Percentiles rank a stretch among this genome's conserved stretches.
Evolutionary conservation across 495 filamentous ascomycete species (phyloP).

Genomic region (Podospora pseudoanserina): DNA sequence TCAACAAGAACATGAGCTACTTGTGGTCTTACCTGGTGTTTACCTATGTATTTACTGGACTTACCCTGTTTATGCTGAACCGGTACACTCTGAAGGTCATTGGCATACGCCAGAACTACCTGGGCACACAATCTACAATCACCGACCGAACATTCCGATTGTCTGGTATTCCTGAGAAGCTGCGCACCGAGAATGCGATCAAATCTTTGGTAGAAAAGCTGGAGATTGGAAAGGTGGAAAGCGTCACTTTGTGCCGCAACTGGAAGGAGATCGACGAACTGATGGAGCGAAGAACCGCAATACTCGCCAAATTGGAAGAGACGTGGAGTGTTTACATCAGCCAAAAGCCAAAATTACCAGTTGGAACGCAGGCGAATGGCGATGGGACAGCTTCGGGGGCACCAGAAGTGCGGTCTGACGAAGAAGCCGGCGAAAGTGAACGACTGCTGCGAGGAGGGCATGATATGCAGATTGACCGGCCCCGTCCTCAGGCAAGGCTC

Average conservation of each 20-base stretch:
- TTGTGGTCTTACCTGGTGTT: constrained; percentile 94
- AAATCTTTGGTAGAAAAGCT: constrained; percentile 83
- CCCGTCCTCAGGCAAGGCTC: constrained; percentile 66
- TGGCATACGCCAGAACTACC: constrained; percentile 78
- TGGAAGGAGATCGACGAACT: constrained; percentile 81
- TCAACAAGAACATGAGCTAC: constrained; percentile 48
- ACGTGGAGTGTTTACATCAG: constrained; percentile 68
- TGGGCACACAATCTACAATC: constrained; percentile 87
- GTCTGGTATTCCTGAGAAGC: constrained; percentile 77
- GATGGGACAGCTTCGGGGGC: background rate
- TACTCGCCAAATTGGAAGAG: constrained; percentile 75
- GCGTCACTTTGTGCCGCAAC: constrained; percentile 78
- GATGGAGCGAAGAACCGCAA: constrained; percentile 60
- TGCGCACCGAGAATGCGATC: constrained; percentile 78
- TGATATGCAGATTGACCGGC: constrained; percentile 30
- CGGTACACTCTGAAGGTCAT: constrained; percentile 81
- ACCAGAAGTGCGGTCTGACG: constrained; percentile 18
- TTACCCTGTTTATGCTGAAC: constrained; percentile 80
- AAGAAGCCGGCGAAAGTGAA: constrained; percentile 44
- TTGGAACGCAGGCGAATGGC: constrained; percentile 13
- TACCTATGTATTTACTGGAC: constrained; percentile 80
- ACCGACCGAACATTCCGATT: constrained; percentile 92
- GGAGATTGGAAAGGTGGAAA: constrained; percentile 89
- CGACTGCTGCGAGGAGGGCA: constrained; percentile 51
- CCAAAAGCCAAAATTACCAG: constrained; percentile 23